A percentile compares a stretch with the other conserved stretches of the same genome.
Evolutionary conservation across 73 alveolate genomes (phyloP).

Genomic region (Symbiodinium natans): DNA sequence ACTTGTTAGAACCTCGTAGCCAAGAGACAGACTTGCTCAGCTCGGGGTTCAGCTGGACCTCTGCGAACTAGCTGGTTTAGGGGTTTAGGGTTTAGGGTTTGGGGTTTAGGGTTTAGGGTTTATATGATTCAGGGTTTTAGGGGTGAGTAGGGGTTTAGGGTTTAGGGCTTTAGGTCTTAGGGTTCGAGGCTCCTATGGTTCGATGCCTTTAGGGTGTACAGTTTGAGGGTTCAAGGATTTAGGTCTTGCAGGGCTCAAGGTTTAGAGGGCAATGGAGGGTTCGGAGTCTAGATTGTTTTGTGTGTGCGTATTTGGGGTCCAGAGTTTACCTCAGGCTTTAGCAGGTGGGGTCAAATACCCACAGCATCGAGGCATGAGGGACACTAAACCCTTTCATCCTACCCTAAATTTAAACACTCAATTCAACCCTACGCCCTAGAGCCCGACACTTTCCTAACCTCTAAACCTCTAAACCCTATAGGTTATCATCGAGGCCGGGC

Average conservation of each 20-base stretch:
- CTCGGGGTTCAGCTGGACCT: conserved; percentile 70
- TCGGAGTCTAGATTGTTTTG: too few species aligned
- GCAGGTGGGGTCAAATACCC: background rate
- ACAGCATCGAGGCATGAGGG: background rate
- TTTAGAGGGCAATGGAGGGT: too few species aligned
- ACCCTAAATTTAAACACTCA: background rate
- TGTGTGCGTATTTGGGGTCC: too few species aligned
- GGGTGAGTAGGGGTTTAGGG: background rate
- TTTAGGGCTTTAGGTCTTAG: too few species aligned
- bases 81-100: background rate
- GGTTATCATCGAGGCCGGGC: background rate
- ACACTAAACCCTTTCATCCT: background rate
- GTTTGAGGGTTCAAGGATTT: too few species aligned
- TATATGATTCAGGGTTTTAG: background rate
- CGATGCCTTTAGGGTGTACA: too few species aligned
- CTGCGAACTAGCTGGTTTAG: background rate
- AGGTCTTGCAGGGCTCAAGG: too few species aligned
- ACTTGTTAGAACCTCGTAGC: background rate
- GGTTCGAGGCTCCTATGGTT: too few species aligned
- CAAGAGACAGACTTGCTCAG: conserved; percentile 41
- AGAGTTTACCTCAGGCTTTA: too few species aligned
- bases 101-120: background rate
- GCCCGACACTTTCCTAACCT: background rate
- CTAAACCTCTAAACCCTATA: background rate
- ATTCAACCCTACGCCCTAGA: background rate